Percentiles rank a stretch among this genome's conserved stretches.
phyloP scores from a whole-genome alignment of 169 alveolate genomes.

The Cryptosporidium sp. region DNA sequence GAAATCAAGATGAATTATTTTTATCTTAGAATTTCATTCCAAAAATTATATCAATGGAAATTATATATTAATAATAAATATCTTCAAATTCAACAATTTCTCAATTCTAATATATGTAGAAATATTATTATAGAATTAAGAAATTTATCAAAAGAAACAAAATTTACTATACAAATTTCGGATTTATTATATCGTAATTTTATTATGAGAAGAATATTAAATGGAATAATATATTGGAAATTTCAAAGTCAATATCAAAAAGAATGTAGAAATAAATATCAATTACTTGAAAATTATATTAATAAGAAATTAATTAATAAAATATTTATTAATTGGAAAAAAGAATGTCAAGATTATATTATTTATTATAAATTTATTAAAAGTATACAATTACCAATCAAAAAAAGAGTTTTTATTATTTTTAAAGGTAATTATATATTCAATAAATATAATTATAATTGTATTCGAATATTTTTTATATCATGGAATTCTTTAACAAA shows the following conservation, averaged over 20 bases:
- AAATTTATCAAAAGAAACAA: neutral
- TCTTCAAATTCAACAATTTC: neutral
- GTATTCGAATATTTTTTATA: neutral
- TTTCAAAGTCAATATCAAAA: neutral
- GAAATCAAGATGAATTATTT: neutral
- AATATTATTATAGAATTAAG: neutral
- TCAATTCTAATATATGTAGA: neutral
- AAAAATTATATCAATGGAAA: slow-evolving; percentile 14
- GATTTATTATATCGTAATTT: slow-evolving; percentile 20
- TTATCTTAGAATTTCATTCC: slow-evolving; percentile 1
- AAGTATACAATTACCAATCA: slow-evolving; percentile 4
- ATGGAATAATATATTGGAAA: slow-evolving; percentile 8
- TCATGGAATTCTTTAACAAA: neutral
- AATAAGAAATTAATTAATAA: neutral
- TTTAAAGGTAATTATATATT: neutral
- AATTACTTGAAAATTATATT: neutral
- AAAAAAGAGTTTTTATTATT: neutral
- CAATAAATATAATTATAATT: neutral
- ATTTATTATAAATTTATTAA: slow-evolving; percentile 5
- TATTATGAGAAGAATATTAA: neutral
- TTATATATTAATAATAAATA: neutral
- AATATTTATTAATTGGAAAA: slow-evolving; percentile 11
- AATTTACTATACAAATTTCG: slow-evolving; percentile 34
- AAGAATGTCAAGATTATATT: neutral
- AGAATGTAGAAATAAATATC: neutral